Evolutionary conservation across 306 rosid species (phyloP).

Genomic region (Prunus armeniaca): DNA sequence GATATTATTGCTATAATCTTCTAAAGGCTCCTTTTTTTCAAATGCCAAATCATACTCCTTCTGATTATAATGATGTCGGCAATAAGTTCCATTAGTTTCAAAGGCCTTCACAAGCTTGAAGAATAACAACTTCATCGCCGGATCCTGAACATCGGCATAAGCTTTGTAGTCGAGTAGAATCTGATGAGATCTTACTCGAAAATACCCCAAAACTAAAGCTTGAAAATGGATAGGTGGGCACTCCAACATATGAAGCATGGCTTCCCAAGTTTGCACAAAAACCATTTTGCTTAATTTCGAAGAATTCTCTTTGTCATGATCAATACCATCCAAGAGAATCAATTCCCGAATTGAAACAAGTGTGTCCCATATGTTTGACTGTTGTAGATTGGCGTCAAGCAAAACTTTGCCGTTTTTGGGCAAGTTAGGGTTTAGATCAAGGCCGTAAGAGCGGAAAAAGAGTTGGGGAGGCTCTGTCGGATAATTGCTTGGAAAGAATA

Average conservation of each 20-base stretch:
- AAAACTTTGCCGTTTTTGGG: not conserved
- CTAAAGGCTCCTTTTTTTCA: not conserved
- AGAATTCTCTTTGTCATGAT: not conserved
- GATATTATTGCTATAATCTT: not conserved
- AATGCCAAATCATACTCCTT: slow-evolving; percentile 5
- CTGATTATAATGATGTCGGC: slow-evolving; percentile 25
- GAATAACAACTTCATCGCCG: slow-evolving; percentile 10
- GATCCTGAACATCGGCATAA: slow-evolving; percentile 1
- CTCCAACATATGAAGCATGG: slow-evolving; percentile 21
- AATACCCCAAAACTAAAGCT: slow-evolving; percentile 27
- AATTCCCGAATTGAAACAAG: slow-evolving; percentile 13
- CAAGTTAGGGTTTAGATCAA: slow-evolving; percentile 1
- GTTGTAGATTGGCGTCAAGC: not conserved
- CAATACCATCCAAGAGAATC: not conserved
- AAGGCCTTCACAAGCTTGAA: slow-evolving; percentile 29
- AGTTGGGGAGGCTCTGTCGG: slow-evolving; percentile 16
- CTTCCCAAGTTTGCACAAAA: slow-evolving; percentile 15
- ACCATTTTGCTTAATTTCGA: not conserved
- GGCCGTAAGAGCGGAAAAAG: slow-evolving; percentile 14
- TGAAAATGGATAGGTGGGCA: slow-evolving; percentile 18
- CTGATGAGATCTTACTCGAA: slow-evolving; percentile 21
- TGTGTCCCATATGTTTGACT: not conserved
- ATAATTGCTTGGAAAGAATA: slow-evolving; percentile 21
- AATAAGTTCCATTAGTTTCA: slow-evolving; percentile 34
- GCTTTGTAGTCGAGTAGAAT: slow-evolving; percentile 32